A percentile compares a stretch with the other conserved stretches of the same genome.
Evolutionary conservation across 129 eudicot species (phyloP).

Genomic region (Apium graveolens): DNA sequence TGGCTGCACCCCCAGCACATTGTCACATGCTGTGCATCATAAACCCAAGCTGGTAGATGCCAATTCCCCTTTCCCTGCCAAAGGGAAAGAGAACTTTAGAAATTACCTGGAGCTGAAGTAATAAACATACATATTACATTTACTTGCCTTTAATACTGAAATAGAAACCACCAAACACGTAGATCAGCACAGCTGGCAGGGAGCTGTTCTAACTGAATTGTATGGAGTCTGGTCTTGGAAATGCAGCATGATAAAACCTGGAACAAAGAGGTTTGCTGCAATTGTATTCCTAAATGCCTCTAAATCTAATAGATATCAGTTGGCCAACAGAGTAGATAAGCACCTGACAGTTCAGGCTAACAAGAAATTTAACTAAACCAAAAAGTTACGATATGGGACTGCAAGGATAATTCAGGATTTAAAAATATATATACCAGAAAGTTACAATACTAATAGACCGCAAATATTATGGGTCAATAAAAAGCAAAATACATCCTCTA

Average conservation of each 20-base stretch:
- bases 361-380: not conserved
- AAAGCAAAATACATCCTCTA: conserved; percentile 3
- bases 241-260: not conserved
- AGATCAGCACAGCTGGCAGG: not conserved
- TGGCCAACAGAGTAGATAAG: not conserved
- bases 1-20: not conserved
- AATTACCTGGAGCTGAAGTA: not conserved
- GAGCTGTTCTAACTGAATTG: not conserved
- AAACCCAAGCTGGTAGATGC: not conserved
- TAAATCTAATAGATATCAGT: not conserved
- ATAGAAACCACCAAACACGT: not conserved
- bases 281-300: not conserved
- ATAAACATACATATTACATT: not conserved
- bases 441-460: not conserved
- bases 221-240: not conserved
- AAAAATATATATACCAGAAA: not conserved
- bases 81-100: not conserved
- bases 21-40: not conserved
- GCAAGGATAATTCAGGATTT: not conserved
- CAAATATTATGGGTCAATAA: not conserved
- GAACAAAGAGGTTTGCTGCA: not conserved
- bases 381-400: not conserved
- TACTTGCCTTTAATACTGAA: not conserved
- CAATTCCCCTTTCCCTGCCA: not conserved
- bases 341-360: not conserved